Evolutionary conservation across 2,329 filamentous ascomycete genomes (phyloP), one percentile per base, ranked within the genome.

Genomic region (Arthrobotrys pseudoclavata): DNA sequence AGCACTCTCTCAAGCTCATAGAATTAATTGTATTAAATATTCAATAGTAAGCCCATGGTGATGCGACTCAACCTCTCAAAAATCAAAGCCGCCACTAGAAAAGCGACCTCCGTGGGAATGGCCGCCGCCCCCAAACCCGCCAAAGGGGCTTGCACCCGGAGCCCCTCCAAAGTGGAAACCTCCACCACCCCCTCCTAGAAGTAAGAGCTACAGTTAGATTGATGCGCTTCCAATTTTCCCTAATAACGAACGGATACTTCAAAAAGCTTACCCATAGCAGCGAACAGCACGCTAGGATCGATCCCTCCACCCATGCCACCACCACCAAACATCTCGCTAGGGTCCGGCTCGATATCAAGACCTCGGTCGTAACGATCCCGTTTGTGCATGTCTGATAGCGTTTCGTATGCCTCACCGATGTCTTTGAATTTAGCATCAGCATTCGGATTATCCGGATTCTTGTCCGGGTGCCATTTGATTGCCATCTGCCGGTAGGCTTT

Each of bases 401-500:
- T 96, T 85, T 99, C 96, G 83, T 99, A 97, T 7, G 95, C 95
- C 86, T 99, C 96, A 82, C 94, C 92, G 83, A 97, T 92, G 83
- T 99, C 96, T 88, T 99, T 98, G 88, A 99, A 99, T 82, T 92
- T 91, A 81, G 93, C 91, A 82, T 94, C 95, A 79, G 96, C 96
- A 63, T 89, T 87, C 74, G 90, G 88, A 81, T 97, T 92, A 79
- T 91, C 92, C 0, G 91, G 93, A 85, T 98, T 99, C 89, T 99
- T 99, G 86, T 99, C 96, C 1, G 96, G 96, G 84, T 99, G 96
- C 83, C 97, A 92, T 80, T 94, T 87, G 81, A 99, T 95, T 70
- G 96, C 96, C 83, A 97, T 88, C 85, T 96, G 97, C 80, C 95
- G 90, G 86, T 99, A 99, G 1, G 95, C 96, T 86, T 94, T 95